phyloP scores from a whole-genome alignment of 441 rosid genomes.

The Brassica balearica region DNA sequence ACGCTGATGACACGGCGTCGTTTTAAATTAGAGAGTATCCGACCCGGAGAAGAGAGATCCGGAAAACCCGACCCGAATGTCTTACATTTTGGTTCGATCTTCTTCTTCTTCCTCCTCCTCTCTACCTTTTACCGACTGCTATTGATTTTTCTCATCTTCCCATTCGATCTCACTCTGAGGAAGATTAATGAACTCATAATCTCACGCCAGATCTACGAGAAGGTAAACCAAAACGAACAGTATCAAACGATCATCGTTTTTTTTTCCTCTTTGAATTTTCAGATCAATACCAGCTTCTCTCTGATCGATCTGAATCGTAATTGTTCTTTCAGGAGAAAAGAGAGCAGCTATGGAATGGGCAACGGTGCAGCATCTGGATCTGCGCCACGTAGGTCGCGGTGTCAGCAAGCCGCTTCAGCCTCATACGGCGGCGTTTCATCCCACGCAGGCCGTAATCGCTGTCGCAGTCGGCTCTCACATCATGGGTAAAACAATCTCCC shows the following conservation, averaged over 20 bases:
- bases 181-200: slow-evolving; percentile 32
- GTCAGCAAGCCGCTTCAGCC: slow-evolving; percentile 83
- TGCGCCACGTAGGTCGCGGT: slow-evolving; percentile 61
- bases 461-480: slow-evolving; percentile 80
- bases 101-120: slow-evolving; percentile 12
- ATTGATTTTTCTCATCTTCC: slow-evolving; percentile 21
- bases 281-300: slow-evolving; percentile 34
- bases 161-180: slow-evolving; percentile 35
- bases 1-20: background rate
- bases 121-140: slow-evolving; percentile 1
- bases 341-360: slow-evolving; percentile 86
- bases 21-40: background rate
- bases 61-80: slow-evolving; percentile 30
- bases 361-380: slow-evolving; percentile 75
- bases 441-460: slow-evolving; percentile 78
- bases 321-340: slow-evolving; percentile 9
- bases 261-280: background rate
- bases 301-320: slow-evolving; percentile 30
- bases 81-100: slow-evolving; percentile 32
- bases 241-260: slow-evolving; percentile 12
- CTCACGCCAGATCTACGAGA: slow-evolving; percentile 32
- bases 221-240: slow-evolving; percentile 37
- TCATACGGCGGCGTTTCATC: slow-evolving; percentile 93
- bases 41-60: slow-evolving; percentile 30
- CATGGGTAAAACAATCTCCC: slow-evolving; percentile 56